Base-by-base conservation (phyloP, 495 filamentous ascomycete genomes). In the Xanthoparmelia taractica region DNA sequence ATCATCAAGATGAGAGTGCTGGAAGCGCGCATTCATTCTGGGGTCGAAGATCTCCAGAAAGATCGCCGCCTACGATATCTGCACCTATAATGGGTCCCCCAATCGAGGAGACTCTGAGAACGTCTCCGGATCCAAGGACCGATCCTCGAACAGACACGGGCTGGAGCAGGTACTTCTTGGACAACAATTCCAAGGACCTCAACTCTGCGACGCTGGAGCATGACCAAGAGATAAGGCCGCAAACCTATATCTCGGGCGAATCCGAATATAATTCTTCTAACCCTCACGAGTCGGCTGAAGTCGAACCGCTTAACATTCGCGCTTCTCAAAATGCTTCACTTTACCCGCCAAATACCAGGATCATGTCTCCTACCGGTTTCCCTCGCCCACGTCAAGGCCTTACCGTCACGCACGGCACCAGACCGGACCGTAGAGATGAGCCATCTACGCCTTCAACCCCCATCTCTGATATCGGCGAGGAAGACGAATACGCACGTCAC, bases 141-240 rank as follows among this genome's bases (percentile, higher is more conserved):
- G 79, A 84, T 63, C 80, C 82, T 13, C 77, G 73, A 31, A 77
- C 78, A 2, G 74, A 80, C 57, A 84, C 81, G 66, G 84, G 84
- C 52, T 87, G 84, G 84, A 77, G 78, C 68, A 77, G 74, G 56
- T 84, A 85, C 69, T 87, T 86, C 67, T 73, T 82, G 52, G 79
- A 82, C 61, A 80, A 82, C 52, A 77, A 71, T 60, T 69, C 75
- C 33, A 78, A 76, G 8, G 76, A 79, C 45, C 69, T 80, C 45
- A 74, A 70, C 25, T 71, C 73, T 54, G 68, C 72, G 54, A 48
- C 50, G 10, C 31, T 33, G 17, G 34, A n/a, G 8, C 47, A 60
- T 13, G 56, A 59, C 18, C 63, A 66, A 40, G 59, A 71, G 15
- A 52, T 50, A n/a, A 59, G 65, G 18, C 69, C 70, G 20, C 67